A percentile compares a stretch with the other conserved stretches of the same genome.
These are phyloP conservation scores for Cicer judaicum DNA, from an alignment of 306 rosid species.

Conservation along the genomic window DNA sequence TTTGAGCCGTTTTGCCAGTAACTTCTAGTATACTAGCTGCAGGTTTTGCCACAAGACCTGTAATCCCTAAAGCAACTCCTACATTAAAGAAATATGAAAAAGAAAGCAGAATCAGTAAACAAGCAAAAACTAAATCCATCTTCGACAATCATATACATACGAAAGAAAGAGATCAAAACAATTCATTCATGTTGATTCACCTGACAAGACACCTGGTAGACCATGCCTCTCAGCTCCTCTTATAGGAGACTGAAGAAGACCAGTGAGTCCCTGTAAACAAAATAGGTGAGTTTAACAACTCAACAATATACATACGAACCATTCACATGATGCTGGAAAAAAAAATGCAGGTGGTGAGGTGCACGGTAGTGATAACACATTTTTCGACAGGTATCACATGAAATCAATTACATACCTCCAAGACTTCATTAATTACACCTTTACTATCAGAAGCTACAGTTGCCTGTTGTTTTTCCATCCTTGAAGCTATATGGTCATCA, in stretches of 20 bases:
- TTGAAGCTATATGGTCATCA: slow-evolving; percentile 80
- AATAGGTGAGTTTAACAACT: slow-evolving; percentile 29
- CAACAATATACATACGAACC: neutral
- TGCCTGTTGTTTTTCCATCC: slow-evolving; percentile 70
- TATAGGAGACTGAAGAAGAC: slow-evolving; percentile 94
- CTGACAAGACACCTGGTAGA: slow-evolving; percentile 94
- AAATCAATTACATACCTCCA: slow-evolving; percentile 63
- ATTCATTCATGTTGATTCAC: slow-evolving; percentile 50
- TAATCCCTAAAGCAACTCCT: slow-evolving; percentile 91
- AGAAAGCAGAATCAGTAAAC: slow-evolving; percentile 32
- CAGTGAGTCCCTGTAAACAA: slow-evolving; percentile 86
- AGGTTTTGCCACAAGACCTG: slow-evolving; percentile 93
- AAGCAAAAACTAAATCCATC: slow-evolving; percentile 18
- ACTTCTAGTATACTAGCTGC: slow-evolving; percentile 97
- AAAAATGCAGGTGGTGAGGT: neutral
- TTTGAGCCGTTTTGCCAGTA: slow-evolving; percentile 89
- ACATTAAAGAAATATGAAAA: slow-evolving; percentile 43
- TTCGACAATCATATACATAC: slow-evolving; percentile 27
- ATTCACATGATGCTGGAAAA: slow-evolving; percentile 9
- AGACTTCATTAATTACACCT: slow-evolving; percentile 85
- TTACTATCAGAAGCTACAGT: slow-evolving; percentile 67
- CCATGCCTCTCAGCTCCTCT: slow-evolving; percentile 98
- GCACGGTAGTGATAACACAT: neutral
- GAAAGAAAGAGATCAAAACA: slow-evolving; percentile 23
- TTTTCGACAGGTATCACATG: neutral